Evolutionary conservation across 2,329 filamentous ascomycete species (phyloP), one percentile per base, ranked within the genome.

Genomic region (Aspergillus ibericus): DNA sequence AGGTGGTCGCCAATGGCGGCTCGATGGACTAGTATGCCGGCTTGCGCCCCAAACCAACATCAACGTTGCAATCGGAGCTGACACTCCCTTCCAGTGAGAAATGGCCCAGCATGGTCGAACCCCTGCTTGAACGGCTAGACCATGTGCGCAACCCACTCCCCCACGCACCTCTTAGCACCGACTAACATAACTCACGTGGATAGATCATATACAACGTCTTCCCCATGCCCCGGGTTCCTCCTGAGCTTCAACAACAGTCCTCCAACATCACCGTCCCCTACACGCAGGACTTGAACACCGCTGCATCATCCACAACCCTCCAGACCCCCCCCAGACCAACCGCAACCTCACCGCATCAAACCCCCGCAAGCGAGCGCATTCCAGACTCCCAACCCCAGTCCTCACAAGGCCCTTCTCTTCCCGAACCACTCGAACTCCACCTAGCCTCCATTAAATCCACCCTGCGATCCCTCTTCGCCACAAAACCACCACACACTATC

Each of bases 401-500:
- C 52, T 81, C 63, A 65, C 78, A 50, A 74, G 80, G 20, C 78
- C 34, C 73, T 16, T 55, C 80, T 16, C 80, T 93, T 13, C 89
- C 90, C 2, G 81, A 81, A 7, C 86, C 88, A 62, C 80, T 93
- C 51, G 77, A 82, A 58, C 81, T 82, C 55, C 84, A 91, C 70
- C 77, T 91, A 48, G 72, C 76, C 59, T 84, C 84, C 58, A 88
- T 91, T 54, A 72, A 76, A 62, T 72, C 71, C 15, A 86, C 88
- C 15, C 80, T 96, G 38, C 80, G 77, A 51, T 81, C 80, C 2
- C 84, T 83, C 64, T 99, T 99, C 75, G 72, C 84, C 20, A 79
- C 81, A 3, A 85, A 90, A 66, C 93, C 95, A 1, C 95, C 95
- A 0, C 92, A 98, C 73, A 98, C 95, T 3, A 85, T 97, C 61